Evolutionary conservation across 139 green algal genomes (phyloP).

Genomic region (Coccomyxa sp.): DNA sequence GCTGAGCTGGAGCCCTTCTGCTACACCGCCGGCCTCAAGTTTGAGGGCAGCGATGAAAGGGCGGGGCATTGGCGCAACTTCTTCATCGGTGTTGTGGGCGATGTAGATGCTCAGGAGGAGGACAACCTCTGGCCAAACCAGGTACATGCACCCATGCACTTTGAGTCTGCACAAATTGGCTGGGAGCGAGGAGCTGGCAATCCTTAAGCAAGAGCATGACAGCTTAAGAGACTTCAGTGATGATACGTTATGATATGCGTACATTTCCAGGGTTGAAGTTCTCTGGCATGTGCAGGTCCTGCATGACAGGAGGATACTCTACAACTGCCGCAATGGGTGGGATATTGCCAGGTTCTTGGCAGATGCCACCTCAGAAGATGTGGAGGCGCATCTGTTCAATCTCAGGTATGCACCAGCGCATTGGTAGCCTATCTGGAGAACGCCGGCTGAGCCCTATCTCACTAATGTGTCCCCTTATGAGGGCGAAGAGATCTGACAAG

Average conservation of each 20-base stretch:
- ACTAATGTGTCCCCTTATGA: not conserved
- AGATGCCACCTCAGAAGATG: slow-evolving; percentile 24
- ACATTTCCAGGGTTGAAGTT: not conserved
- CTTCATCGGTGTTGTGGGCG: slow-evolving; percentile 39
- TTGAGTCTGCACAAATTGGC: not conserved
- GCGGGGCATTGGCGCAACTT: slow-evolving; percentile 37
- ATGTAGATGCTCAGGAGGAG: slow-evolving; percentile 32
- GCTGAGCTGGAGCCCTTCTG: slow-evolving; percentile 32
- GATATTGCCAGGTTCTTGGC: slow-evolving; percentile 47
- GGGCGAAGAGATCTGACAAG: not conserved
- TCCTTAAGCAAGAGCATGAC: not conserved
- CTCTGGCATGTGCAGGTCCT: slow-evolving; percentile 42
- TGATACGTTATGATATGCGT: not conserved
- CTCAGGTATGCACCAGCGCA: slow-evolving; percentile 13
- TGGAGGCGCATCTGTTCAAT: slow-evolving; percentile 33
- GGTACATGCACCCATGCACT: not conserved
- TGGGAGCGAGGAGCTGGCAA: not conserved
- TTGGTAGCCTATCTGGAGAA: too few relatives aligned
- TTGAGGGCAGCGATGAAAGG: slow-evolving; percentile 15
- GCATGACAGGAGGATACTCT: slow-evolving; percentile 35
- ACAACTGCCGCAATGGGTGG: slow-evolving; percentile 37
- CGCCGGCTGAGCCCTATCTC: not conserved
- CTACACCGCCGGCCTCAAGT: slow-evolving; percentile 16
- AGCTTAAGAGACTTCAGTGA: not conserved
- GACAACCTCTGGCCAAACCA: slow-evolving; percentile 52